phyloP scores from a whole-genome alignment of 768 basidiomycete genomes.

The Pleurotus sapidus region DNA sequence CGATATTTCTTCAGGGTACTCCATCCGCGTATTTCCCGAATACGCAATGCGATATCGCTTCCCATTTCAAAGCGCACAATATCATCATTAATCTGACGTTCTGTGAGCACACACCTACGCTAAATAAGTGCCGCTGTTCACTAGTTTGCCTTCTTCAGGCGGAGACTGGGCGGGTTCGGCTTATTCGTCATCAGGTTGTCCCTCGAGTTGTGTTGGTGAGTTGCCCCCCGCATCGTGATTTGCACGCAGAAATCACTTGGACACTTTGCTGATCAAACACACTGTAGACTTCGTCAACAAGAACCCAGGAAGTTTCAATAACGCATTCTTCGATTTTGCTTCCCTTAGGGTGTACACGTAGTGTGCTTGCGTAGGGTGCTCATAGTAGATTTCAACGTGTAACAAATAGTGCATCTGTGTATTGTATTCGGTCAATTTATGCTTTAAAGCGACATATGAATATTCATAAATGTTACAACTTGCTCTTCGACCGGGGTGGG shows the following conservation, averaged over 20 bases:
- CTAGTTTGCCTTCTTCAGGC: too few species aligned
- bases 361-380: background rate
- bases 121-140: too few species aligned
- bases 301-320: conserved; percentile 54
- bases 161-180: conserved; percentile 57
- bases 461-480: too few species aligned
- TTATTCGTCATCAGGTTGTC: conserved; percentile 47
- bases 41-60: conserved; percentile 52
- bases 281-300: conserved; percentile 54
- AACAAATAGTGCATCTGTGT: too few species aligned
- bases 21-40: conserved; percentile 61
- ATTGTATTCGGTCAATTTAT: too few species aligned
- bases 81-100: conserved; percentile 62
- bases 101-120: conserved; percentile 29
- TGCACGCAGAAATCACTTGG: too few species aligned
- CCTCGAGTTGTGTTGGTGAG: conserved; percentile 49
- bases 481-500: too few species aligned
- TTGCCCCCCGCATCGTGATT: background rate
- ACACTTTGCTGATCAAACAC: background rate
- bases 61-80: conserved; percentile 52
- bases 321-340: conserved; percentile 67
- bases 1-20: conserved; percentile 35
- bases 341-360: conserved; percentile 33
- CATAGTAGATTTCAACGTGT: too few species aligned
- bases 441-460: too few species aligned